Percentiles rank a stretch among this genome's conserved stretches.
phyloP scores from a whole-genome alignment of 2,329 filamentous ascomycete species.

The Penicillium sp. region DNA sequence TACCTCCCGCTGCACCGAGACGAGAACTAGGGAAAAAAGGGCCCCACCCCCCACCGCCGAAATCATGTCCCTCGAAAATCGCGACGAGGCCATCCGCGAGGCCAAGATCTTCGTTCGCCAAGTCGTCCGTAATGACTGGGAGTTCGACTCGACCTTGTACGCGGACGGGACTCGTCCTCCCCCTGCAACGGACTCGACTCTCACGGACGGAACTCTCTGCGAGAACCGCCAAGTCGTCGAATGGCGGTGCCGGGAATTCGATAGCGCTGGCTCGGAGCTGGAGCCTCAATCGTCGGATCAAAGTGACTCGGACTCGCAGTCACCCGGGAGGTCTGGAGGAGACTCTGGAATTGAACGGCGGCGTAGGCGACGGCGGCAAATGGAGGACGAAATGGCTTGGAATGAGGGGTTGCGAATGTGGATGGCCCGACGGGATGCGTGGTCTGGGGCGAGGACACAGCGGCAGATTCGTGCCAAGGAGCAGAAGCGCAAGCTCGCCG shows the following conservation, averaged over 20 bases:
- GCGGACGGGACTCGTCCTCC: slow-evolving; percentile 21
- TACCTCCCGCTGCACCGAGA: not conserved
- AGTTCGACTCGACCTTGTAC: slow-evolving; percentile 33
- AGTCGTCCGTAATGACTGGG: slow-evolving; percentile 48
- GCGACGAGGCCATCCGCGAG: slow-evolving; percentile 44
- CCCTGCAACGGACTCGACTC: slow-evolving; percentile 20
- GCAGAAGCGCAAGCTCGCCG: slow-evolving; percentile 14
- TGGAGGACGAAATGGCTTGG: slow-evolving; percentile 69
- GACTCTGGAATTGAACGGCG: slow-evolving; percentile 54
- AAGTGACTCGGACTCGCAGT: slow-evolving; percentile 15
- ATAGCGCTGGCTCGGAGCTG: slow-evolving; percentile 41
- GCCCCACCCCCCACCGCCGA: slow-evolving; percentile 19
- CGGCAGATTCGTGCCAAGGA: slow-evolving; percentile 29
- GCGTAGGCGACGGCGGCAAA: slow-evolving; percentile 58
- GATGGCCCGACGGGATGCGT: slow-evolving; percentile 73
- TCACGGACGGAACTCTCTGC: slow-evolving; percentile 19
- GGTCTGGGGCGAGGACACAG: slow-evolving; percentile 69
- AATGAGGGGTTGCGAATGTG: slow-evolving; percentile 84
- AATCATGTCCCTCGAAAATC: slow-evolving; percentile 31
- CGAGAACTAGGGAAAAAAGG: not conserved
- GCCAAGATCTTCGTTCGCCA: slow-evolving; percentile 45
- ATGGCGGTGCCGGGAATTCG: slow-evolving; percentile 43
- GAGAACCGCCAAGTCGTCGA: slow-evolving; percentile 33
- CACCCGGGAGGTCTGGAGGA: slow-evolving; percentile 36
- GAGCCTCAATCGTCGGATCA: slow-evolving; percentile 31